Percentiles rank a stretch among this genome's conserved stretches.
Conservation (phyloP, 2,329 filamentous ascomycete genomes). For the Pseudogymnoascus sp. region DNA sequence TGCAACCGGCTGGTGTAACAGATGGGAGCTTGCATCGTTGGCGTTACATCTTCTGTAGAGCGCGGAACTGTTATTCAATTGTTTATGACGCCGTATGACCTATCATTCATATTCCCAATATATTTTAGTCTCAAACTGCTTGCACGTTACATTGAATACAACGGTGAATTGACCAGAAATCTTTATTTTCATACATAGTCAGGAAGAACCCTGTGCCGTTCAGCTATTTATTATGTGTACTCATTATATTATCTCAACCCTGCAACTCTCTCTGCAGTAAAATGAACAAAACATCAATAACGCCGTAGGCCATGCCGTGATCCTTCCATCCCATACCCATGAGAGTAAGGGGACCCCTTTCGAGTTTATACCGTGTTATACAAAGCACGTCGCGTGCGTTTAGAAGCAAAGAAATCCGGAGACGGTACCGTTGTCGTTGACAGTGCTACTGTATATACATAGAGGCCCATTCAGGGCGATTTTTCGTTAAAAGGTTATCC, state of each 20-base stretch:
- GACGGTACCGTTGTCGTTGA: neutral
- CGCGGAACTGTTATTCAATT: neutral
- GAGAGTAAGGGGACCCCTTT: neutral
- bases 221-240: conserved; percentile 5
- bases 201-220: neutral
- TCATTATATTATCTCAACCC: neutral
- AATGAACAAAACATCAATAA: neutral
- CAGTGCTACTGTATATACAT: conserved; percentile 9
- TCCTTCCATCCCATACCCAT: neutral
- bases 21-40: neutral
- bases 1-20: neutral
- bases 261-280: neutral
- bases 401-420: conserved; percentile 9
- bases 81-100: neutral
- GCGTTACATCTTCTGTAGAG: neutral
- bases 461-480: neutral
- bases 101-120: neutral
- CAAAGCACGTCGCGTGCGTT: neutral
- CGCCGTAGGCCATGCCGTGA: neutral
- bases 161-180: neutral
- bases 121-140: neutral
- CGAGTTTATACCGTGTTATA: conserved; percentile 1
- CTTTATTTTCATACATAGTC: conserved; percentile 1
- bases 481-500: conserved; percentile 3
- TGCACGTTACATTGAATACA: neutral